phyloP scores from a whole-genome alignment of 352 stramenopile genomes.

The Phytophthora europaea region DNA sequence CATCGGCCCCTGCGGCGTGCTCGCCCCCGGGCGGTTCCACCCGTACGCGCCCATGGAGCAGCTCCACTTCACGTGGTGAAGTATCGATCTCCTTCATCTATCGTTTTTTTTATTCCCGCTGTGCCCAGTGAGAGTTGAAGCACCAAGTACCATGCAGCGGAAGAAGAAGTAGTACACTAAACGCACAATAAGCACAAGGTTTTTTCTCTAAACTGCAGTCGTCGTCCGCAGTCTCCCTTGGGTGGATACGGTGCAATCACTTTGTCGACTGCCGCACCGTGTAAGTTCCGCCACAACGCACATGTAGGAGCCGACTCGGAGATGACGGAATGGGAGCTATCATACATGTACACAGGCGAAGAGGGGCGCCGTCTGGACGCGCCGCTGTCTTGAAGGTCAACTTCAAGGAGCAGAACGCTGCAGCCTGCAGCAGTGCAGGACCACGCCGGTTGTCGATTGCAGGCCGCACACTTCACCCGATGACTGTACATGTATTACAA shows the following conservation, averaged over 20 bases:
- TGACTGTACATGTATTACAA: neutral
- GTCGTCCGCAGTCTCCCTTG: neutral
- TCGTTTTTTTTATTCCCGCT: neutral
- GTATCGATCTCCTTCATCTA: neutral
- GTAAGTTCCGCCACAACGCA: neutral
- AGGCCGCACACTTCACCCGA: neutral
- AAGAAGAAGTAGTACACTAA: slow-evolving; percentile 1
- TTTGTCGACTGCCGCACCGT: neutral
- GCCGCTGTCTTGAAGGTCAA: neutral
- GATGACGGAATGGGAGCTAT: no score
- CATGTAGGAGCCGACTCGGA: neutral
- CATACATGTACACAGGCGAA: no score
- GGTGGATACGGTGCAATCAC: neutral
- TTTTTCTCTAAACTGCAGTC: neutral
- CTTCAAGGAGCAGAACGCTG: neutral
- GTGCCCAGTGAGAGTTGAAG: neutral
- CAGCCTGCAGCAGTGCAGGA: no score
- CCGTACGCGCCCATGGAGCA: slow-evolving; percentile 39
- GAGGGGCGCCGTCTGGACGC: neutral
- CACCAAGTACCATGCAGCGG: neutral
- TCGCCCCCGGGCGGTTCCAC: slow-evolving; percentile 33
- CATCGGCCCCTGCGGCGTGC: slow-evolving; percentile 27
- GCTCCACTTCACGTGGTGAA: slow-evolving; percentile 48
- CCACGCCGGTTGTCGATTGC: neutral
- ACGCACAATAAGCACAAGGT: slow-evolving; percentile 1